A percentile compares a stretch with the other conserved stretches of the same genome.
phyloP scores from a whole-genome alignment of 345 rosid genomes.

The Syzygium jambos region DNA sequence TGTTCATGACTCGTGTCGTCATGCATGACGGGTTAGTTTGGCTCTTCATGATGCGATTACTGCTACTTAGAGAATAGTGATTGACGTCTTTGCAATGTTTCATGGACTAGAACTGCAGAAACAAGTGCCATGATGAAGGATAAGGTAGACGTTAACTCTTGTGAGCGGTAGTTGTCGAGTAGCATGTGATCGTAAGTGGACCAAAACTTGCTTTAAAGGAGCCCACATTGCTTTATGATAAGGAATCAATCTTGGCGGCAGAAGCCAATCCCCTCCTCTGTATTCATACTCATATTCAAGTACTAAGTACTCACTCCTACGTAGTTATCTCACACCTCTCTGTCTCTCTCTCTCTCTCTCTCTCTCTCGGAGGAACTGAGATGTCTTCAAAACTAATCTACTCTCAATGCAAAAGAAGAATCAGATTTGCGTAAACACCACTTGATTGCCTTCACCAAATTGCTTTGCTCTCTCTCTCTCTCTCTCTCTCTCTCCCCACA shows the following conservation, averaged over 20 bases:
- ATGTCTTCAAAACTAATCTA: conserved; percentile 48
- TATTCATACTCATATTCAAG: neutral
- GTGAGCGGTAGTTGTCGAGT: neutral
- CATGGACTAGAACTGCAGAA: neutral
- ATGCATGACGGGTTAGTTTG: neutral
- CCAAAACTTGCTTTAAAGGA: neutral
- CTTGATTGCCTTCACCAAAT: conserved; percentile 44
- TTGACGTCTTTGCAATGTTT: neutral
- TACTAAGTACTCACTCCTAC: neutral
- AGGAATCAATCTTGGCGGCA: neutral
- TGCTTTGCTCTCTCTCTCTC: conserved; percentile 9
- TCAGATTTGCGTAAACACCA: conserved; percentile 51
- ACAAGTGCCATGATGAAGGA: neutral
- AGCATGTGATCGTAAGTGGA: neutral
- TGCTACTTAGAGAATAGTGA: neutral
- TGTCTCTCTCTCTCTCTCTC: neutral
- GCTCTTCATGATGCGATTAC: neutral
- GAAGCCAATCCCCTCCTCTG: neutral
- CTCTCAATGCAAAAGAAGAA: conserved; percentile 31
- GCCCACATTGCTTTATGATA: neutral
- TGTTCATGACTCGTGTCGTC: neutral
- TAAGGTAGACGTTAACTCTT: neutral
- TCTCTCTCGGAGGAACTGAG: conserved; percentile 2
- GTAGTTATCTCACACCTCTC: neutral
- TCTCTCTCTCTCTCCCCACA: conserved; percentile 11